Base-by-base conservation (phyloP, 257 asterid genomes). In the Euphrasia confusa region DNA sequence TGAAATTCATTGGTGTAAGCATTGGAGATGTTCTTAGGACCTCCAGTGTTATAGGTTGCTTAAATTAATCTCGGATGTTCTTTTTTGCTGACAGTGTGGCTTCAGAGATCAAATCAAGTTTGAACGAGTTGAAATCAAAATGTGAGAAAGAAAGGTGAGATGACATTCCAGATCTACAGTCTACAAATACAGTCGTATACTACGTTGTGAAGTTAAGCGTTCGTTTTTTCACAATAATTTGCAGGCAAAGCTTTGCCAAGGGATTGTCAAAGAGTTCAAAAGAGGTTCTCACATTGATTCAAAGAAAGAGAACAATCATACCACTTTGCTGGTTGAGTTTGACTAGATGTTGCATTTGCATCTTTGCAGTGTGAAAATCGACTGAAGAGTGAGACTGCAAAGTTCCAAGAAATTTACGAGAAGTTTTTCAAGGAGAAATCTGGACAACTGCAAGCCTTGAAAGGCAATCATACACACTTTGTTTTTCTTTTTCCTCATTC, bases 101-200 rank as follows among this genome's bases (percentile, higher is more conserved):
- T 71, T 77, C 93, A 59, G 95, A 80, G 64, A 72, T 92, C 72
- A 89, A 83, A 70, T 68, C 89, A 54, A 76, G 73, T 75, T 71
- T 84, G 68, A 89, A 88, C 67, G 95, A 83, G 71, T 60, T 92
- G 83, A 92, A 77, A 70, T 62, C 80, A 17, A 88, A 84, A 72
- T 77, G 86, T 28, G 98, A 89, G 79, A 89, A 89, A 76, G 98
- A 92, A 64, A 92, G 95, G 97, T 92, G 80, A 79, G 68, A 70
- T 12, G 58, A 67, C 32, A 39, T 68, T 54, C 26, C 45, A 3
- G 47, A 54, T 57, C 44, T 37, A 39, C 27, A 12, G 17, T 17
- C 11, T 35, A 47, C 47, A 40, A 40, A 10, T 4, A 40, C 12
- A 40, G 12, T 7, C 47, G 8, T 40, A 40, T 40, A 40, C 47